Conservation (phyloP, 352 stramenopile genomes). For the Phytophthora cryptogea region DNA sequence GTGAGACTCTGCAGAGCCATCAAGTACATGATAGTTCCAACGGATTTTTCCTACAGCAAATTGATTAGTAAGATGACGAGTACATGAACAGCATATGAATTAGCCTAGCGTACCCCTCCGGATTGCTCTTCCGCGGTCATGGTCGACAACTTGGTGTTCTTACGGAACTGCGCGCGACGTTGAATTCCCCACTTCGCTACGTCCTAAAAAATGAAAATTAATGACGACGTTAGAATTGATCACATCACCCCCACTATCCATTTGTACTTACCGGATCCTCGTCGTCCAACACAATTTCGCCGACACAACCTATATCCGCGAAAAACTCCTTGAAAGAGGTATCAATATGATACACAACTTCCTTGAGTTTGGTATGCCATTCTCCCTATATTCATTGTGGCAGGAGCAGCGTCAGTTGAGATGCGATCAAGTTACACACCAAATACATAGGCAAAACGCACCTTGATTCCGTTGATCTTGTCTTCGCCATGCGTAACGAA, state of each 20-base stretch:
- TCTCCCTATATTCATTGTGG: slow-evolving; percentile 39
- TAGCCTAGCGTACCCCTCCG: slow-evolving; percentile 62
- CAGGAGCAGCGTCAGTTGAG: neutral
- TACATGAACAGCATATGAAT: neutral
- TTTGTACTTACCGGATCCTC: slow-evolving; percentile 52
- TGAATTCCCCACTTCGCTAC: slow-evolving; percentile 90
- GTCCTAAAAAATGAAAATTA: slow-evolving; percentile 43
- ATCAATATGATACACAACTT: slow-evolving; percentile 84
- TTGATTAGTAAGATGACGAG: slow-evolving; percentile 7
- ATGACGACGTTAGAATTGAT: no score
- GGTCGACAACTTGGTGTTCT: slow-evolving; percentile 80
- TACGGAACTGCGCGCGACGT: slow-evolving; percentile 83
- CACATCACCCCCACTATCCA: no score
- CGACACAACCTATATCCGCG: slow-evolving; percentile 84
- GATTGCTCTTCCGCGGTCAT: slow-evolving; percentile 90
- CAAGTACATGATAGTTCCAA: slow-evolving; percentile 92
- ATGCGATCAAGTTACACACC: no score
- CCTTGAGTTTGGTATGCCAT: slow-evolving; percentile 69
- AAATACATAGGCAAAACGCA: slow-evolving; percentile 14
- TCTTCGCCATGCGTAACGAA: slow-evolving; percentile 69
- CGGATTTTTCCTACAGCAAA: slow-evolving; percentile 79
- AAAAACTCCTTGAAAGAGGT: slow-evolving; percentile 86
- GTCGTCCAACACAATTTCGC: slow-evolving; percentile 82
- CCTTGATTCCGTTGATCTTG: slow-evolving; percentile 78
- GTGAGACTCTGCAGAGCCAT: slow-evolving; percentile 90